Evolutionary conservation across 2,329 filamentous ascomycete genomes (phyloP).

Genomic region (Trichocomaceae sp.): DNA sequence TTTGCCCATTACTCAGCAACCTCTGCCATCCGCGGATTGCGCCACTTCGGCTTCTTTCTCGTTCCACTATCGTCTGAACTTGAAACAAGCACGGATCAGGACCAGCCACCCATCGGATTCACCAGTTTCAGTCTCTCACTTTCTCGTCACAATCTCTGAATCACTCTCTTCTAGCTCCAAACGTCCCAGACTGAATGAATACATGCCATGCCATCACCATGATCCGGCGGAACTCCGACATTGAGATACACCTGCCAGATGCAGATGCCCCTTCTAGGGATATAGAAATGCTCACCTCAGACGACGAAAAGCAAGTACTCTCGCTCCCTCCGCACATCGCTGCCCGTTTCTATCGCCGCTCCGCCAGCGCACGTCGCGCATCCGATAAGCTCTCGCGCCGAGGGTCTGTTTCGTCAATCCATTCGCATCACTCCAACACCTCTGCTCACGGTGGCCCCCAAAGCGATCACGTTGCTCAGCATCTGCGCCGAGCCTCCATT

Average conservation of each 20-base stretch:
- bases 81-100: slow-evolving; percentile 15
- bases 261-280: slow-evolving; percentile 25
- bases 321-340: slow-evolving; percentile 56
- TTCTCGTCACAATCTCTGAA: no score
- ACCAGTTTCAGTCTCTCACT: no score
- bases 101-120: background rate
- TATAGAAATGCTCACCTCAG: slow-evolving; percentile 38
- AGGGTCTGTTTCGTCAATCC: slow-evolving; percentile 58
- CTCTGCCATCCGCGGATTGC: background rate
- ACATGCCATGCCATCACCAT: slow-evolving; percentile 18
- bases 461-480: slow-evolving; percentile 57
- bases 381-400: slow-evolving; percentile 58
- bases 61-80: slow-evolving; percentile 8
- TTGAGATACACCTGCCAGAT: slow-evolving; percentile 36
- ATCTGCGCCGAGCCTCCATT: slow-evolving; percentile 59
- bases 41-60: slow-evolving; percentile 9
- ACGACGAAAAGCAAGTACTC: slow-evolving; percentile 33
- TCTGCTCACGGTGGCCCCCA: slow-evolving; percentile 45
- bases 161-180: no score
- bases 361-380: slow-evolving; percentile 50
- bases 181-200: background rate
- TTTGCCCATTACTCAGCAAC: background rate
- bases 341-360: slow-evolving; percentile 54
- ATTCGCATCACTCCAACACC: slow-evolving; percentile 54
- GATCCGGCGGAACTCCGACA: slow-evolving; percentile 39